A percentile compares a stretch with the other conserved stretches of the same genome.
Conservation (phyloP, 2,329 filamentous ascomycete genomes). For the Botryosphaeria dothidea region DNA sequence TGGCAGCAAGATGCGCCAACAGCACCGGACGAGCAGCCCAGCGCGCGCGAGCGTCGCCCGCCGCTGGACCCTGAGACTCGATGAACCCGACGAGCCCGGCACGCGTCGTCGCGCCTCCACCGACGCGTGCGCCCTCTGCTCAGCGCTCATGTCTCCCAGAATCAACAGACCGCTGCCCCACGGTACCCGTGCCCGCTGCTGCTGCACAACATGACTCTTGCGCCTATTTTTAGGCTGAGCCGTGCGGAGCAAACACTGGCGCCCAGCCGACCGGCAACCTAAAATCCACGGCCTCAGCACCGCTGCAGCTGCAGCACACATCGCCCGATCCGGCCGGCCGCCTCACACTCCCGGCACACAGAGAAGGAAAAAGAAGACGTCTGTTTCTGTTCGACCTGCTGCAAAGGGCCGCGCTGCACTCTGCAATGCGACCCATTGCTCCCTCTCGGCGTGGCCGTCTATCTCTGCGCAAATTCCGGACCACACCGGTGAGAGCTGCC, state of each 20-base stretch:
- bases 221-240: conserved; percentile 9
- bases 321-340: conserved; percentile 3
- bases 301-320: background rate
- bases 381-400: conserved; percentile 3
- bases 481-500: background rate
- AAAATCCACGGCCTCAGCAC: conserved; percentile 1
- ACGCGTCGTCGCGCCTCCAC: background rate
- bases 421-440: background rate
- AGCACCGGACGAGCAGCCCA: too few species aligned
- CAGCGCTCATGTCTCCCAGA: background rate
- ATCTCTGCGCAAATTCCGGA: conserved; percentile 1
- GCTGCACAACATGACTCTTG: background rate
- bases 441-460: background rate
- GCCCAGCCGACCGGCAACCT: conserved; percentile 4
- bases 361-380: background rate
- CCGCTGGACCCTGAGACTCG: background rate
- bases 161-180: background rate
- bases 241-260: conserved; percentile 9
- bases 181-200: background rate
- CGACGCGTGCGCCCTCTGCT: background rate
- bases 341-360: background rate
- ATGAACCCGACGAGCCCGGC: background rate
- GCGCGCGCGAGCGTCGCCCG: too few species aligned
- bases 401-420: background rate
- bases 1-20: too few species aligned